phyloP scores from a whole-genome alignment of 345 rosid species.

The Lagerstroemia speciosa region DNA sequence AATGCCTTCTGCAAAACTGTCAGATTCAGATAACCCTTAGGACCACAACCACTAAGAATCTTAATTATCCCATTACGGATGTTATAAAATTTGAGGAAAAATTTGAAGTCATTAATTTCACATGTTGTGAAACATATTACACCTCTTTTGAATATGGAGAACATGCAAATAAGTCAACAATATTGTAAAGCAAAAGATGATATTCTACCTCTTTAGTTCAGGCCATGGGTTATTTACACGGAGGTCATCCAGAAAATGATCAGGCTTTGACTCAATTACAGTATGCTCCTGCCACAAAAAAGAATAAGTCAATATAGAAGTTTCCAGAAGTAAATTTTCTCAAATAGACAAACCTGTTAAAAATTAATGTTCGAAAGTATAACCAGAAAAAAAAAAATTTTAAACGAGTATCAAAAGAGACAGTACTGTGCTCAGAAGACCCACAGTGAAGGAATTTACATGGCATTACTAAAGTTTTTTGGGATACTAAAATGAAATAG shows the following conservation, averaged over 20 bases:
- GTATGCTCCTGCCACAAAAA: slow-evolving; percentile 65
- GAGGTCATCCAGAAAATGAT: slow-evolving; percentile 92
- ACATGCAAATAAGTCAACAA: not conserved
- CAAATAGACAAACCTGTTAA: not conserved
- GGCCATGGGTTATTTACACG: slow-evolving; percentile 96
- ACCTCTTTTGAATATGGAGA: not conserved
- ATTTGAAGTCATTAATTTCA: not conserved
- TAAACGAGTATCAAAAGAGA: not conserved
- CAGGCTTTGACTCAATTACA: slow-evolving; percentile 90
- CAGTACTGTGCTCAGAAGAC: not conserved
- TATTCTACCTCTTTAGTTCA: slow-evolving; percentile 55
- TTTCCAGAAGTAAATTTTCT: not conserved
- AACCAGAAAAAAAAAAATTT: not conserved
- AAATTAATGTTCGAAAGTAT: not conserved
- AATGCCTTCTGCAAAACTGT: slow-evolving; percentile 70
- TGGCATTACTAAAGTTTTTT: not conserved
- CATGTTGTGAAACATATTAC: not conserved
- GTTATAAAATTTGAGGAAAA: not conserved
- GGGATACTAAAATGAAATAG: not conserved
- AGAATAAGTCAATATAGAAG: slow-evolving; percentile 2
- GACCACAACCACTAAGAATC: slow-evolving; percentile 4
- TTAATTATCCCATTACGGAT: not conserved
- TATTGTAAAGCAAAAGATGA: slow-evolving; percentile 2
- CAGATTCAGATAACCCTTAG: slow-evolving; percentile 4
- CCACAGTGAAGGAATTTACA: not conserved